Percentiles rank a stretch among this genome's conserved stretches.
Conservation (phyloP, 331 rosid genomes). For the Malus hybrid region DNA sequence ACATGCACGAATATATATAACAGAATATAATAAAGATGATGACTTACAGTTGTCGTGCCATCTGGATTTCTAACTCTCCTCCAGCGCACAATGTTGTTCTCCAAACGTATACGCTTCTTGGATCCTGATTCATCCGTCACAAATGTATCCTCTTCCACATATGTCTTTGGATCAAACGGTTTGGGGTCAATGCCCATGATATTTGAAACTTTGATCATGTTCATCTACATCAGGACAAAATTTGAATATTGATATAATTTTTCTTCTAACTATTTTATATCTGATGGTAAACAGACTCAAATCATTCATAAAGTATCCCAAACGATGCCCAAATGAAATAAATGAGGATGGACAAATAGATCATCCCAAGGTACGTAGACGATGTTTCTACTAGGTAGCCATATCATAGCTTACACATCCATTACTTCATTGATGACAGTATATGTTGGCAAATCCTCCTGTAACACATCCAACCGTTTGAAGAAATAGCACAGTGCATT, state of each 20-base stretch:
- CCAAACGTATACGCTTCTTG: constrained; percentile 91
- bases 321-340: background rate
- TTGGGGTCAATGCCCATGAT: constrained; percentile 93
- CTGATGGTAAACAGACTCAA: background rate
- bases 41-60: constrained; percentile 68
- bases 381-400: background rate
- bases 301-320: background rate
- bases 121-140: constrained; percentile 94
- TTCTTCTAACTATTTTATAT: background rate
- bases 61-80: constrained; percentile 57
- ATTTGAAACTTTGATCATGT: constrained; percentile 95
- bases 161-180: constrained; percentile 86
- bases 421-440: background rate
- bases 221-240: constrained; percentile 57
- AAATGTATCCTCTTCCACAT: constrained; percentile 94
- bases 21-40: constrained; percentile 14
- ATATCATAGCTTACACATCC: background rate
- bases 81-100: constrained; percentile 95
- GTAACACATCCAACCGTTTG: background rate
- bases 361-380: background rate
- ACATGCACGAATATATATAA: background rate
- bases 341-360: background rate
- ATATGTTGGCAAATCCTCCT: background rate
- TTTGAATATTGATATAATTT: background rate
- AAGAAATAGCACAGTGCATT: background rate